Percentiles rank a stretch among this genome's conserved stretches.
These are phyloP conservation scores for Fagus crenata DNA, from an alignment of 306 rosid genomes.

Conservation along the genomic window DNA sequence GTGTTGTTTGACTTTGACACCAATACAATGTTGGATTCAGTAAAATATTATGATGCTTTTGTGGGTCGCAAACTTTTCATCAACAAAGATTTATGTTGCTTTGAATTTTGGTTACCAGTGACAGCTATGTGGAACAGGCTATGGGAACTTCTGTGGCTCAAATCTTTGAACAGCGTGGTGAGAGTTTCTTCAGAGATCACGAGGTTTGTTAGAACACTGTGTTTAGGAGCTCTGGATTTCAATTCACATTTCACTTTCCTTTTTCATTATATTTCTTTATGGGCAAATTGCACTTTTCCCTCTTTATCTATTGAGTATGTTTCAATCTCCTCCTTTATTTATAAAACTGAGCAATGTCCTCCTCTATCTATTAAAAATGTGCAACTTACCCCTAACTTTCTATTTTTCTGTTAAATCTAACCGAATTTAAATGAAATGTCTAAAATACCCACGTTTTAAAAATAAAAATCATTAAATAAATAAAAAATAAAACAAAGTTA, in stretches of 20 bases:
- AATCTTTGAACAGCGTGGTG: slow-evolving; percentile 27
- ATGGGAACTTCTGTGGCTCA: slow-evolving; percentile 25
- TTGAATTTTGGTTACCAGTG: slow-evolving; percentile 13
- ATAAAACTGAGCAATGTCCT: too few relatives aligned
- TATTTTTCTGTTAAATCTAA: too few relatives aligned
- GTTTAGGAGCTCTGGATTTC: not conserved
- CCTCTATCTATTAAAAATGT: too few relatives aligned
- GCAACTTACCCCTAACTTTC: too few relatives aligned
- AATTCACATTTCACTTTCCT: not conserved
- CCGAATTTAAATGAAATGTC: too few relatives aligned
- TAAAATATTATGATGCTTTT: not conserved
- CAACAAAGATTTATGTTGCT: not conserved
- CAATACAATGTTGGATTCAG: not conserved
- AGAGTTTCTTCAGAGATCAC: slow-evolving; percentile 25
- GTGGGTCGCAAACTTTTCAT: not conserved
- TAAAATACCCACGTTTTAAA: too few relatives aligned
- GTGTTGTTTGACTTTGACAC: not conserved
- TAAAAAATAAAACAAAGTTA: too few relatives aligned
- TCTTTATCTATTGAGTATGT: too few relatives aligned
- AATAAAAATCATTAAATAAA: too few relatives aligned
- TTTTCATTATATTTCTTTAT: not conserved
- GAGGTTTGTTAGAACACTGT: slow-evolving; percentile 21
- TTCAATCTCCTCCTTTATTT: too few relatives aligned
- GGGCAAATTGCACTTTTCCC: too few relatives aligned
- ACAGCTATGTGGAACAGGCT: slow-evolving; percentile 15